A percentile compares a stretch with the other conserved stretches of the same genome.
Conservation (phyloP, 441 rosid genomes). For the Pelargonium cotyledonis region DNA sequence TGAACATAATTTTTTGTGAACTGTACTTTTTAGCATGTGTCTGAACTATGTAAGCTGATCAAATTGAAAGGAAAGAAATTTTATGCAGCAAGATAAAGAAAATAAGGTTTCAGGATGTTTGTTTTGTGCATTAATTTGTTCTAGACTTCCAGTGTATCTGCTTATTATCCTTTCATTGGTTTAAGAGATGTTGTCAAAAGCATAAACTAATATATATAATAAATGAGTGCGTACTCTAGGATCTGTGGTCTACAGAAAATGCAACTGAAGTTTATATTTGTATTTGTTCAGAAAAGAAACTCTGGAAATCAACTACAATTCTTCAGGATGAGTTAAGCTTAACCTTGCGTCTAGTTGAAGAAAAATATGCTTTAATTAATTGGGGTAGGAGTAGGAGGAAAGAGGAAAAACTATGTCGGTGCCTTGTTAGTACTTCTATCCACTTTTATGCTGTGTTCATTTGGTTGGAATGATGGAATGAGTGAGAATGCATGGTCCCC, state of each 20-base stretch:
- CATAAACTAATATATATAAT: not conserved
- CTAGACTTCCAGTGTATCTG: not conserved
- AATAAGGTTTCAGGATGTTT: not conserved
- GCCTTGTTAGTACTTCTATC: not conserved
- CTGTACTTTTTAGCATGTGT: conserved; percentile 2
- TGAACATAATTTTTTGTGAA: not conserved
- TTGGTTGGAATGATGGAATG: conserved; percentile 5
- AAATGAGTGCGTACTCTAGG: not conserved
- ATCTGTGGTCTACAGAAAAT: conserved; percentile 7
- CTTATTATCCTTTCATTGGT: conserved; percentile 10
- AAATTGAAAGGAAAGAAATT: too few relatives aligned
- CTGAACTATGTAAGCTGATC: not conserved
- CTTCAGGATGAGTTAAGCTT: not conserved
- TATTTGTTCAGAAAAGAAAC: not conserved
- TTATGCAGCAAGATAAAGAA: too few relatives aligned
- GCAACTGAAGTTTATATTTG: not conserved
- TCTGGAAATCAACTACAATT: not conserved
- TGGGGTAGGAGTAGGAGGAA: not conserved
- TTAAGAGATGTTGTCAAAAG: not conserved
- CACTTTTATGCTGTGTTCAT: not conserved
- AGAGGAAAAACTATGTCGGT: not conserved
- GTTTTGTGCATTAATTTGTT: not conserved
- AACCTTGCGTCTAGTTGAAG: conserved; percentile 1
- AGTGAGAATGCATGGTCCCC: not conserved
- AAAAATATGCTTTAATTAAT: not conserved